Percentiles rank a stretch among this genome's conserved stretches.
phyloP scores from a whole-genome alignment of 257 asterid genomes.

The Linaria vulgaris region DNA sequence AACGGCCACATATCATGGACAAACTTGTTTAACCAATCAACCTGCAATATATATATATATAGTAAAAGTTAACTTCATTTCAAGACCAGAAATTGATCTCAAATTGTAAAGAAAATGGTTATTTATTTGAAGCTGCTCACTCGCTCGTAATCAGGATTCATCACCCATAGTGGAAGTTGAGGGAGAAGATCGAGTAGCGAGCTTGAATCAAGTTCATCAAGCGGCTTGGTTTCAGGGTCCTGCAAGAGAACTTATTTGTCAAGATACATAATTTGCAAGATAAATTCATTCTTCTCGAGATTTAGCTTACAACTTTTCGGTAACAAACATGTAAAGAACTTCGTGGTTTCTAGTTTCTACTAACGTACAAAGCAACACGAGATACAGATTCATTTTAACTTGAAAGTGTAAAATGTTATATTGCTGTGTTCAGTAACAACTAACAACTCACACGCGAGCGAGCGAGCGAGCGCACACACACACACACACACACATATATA shows the following conservation, averaged over 20 bases:
- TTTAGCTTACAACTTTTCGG: too few species aligned
- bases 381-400: too few species aligned
- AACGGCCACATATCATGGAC: conserved; percentile 63
- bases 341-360: too few species aligned
- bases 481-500: too few species aligned
- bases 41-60: conserved; percentile 48
- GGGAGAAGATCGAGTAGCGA: conserved; percentile 50
- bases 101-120: background rate
- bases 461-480: too few species aligned
- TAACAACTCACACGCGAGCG: too few species aligned
- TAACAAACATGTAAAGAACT: too few species aligned
- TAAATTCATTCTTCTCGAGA: too few species aligned
- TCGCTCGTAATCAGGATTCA: conserved; percentile 78
- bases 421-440: background rate
- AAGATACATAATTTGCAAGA: too few species aligned
- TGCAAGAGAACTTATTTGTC: conserved; percentile 23
- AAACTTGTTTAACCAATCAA: conserved; percentile 75
- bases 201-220: conserved; percentile 39
- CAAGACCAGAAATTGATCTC: conserved; percentile 1
- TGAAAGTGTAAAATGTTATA: too few species aligned
- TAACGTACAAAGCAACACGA: too few species aligned
- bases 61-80: conserved; percentile 1
- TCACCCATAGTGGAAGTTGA: conserved; percentile 79
- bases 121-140: conserved; percentile 44
- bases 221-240: conserved; percentile 38